Base-by-base conservation (phyloP, 495 filamentous ascomycete genomes). In the Penicillium malachiteum region DNA sequence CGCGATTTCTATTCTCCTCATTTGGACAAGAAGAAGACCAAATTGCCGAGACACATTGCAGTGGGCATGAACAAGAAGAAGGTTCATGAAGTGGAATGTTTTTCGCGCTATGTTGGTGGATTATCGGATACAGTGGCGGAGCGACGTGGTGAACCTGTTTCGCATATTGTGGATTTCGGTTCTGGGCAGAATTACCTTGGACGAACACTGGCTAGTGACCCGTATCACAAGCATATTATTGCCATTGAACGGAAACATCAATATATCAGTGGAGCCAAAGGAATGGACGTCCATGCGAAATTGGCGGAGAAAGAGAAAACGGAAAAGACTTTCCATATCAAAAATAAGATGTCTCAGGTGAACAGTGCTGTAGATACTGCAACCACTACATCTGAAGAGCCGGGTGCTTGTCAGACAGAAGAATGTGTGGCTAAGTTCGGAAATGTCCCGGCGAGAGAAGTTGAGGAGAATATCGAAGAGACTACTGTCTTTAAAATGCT, bases 11-110 rank as follows among this genome's bases (percentile, higher is more conserved):
- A 68, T 2, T 62, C 67, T 3, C 35, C 58, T 10, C 14, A 50
- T 7, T 26, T 46, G 12, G 30, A 52, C 5, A 37, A 37, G 32
- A 55, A 67, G 64, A 60, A 59, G 81, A 62, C 69, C 66, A 13
- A 77, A 59, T 39, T 95, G 14, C 82, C 89, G 3, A 75, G 81
- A 39, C 81, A 87, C 62, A 79, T 96, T 21, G 82, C 89, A 0
- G 81, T 95, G 5, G 94, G 94, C 16, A 98, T 98, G 95, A 96
- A 90, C 55, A 81, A 86, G 32, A 98, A 98, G 71, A 98, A 98
- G 70, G 80, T 91, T 14, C 95, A 98, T 57, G 94, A 98, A 75
- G 94, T 88, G 3, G 74, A 82, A 26, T 74, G 86, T 62, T 86
- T 87, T 58, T 80, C 85, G 38, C 69, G 62, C 30, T 97, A 86